Conservation (phyloP, 345 rosid genomes). For the Populus deltoides region DNA sequence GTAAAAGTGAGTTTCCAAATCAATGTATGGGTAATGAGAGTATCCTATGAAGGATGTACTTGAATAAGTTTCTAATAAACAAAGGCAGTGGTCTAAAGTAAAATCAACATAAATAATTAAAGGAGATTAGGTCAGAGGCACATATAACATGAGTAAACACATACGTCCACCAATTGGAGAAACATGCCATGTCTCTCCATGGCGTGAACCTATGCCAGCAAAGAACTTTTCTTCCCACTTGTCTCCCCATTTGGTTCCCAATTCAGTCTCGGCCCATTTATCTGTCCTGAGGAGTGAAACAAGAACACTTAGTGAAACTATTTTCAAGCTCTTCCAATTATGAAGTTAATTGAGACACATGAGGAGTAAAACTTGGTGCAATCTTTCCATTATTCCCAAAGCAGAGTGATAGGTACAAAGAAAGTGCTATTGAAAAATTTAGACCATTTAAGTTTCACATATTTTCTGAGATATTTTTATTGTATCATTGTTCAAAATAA, state of each 20-base stretch:
- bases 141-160: slow-evolving; percentile 23
- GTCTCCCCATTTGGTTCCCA: slow-evolving; percentile 99
- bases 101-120: not conserved
- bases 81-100: not conserved
- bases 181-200: slow-evolving; percentile 99
- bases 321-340: not conserved
- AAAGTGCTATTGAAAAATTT: not conserved
- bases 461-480: not conserved
- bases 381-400: not conserved
- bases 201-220: slow-evolving; percentile 92
- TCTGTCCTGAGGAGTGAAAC: slow-evolving; percentile 80
- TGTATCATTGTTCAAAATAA: not conserved
- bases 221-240: slow-evolving; percentile 99
- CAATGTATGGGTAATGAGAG: not conserved
- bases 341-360: not conserved
- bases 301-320: slow-evolving; percentile 13
- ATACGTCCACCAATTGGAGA: slow-evolving; percentile 76
- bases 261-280: slow-evolving; percentile 99
- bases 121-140: not conserved
- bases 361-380: not conserved
- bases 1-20: not conserved
- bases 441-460: not conserved
- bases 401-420: not conserved
- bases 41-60: not conserved
- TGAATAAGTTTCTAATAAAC: not conserved